Evolutionary conservation across 768 basidiomycete genomes (phyloP).

Genomic region (Lactarius quietus): DNA sequence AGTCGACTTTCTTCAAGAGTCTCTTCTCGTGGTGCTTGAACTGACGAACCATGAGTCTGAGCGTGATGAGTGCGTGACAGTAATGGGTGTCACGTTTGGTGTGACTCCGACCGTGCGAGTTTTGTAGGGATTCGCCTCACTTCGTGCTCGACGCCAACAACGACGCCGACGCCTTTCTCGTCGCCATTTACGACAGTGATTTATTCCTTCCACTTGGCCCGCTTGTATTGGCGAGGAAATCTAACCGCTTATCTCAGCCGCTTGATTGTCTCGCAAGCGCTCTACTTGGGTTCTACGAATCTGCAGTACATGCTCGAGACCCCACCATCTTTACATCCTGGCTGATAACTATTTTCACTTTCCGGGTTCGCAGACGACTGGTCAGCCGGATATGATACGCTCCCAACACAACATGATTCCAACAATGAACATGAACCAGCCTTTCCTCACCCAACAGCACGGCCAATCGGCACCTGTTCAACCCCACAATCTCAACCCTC

Average conservation of each 20-base stretch:
- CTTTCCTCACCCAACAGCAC: slow-evolving; percentile 39
- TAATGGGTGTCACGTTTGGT: slow-evolving; percentile 19
- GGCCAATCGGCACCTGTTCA: slow-evolving; percentile 38
- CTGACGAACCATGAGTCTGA: slow-evolving; percentile 75
- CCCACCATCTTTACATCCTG: slow-evolving; percentile 25
- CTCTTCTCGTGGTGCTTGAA: slow-evolving; percentile 96
- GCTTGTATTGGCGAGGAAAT: slow-evolving; percentile 21
- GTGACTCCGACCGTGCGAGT: slow-evolving; percentile 28
- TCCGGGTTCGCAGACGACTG: slow-evolving; percentile 44
- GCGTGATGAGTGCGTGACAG: slow-evolving; percentile 13
- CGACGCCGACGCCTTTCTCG: slow-evolving; percentile 22
- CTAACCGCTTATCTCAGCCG: slow-evolving; percentile 28
- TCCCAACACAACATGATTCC: slow-evolving; percentile 39
- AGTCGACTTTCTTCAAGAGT: slow-evolving; percentile 94
- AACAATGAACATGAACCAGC: slow-evolving; percentile 28
- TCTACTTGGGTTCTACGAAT: slow-evolving; percentile 21
- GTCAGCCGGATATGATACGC: slow-evolving; percentile 49
- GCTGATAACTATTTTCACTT: slow-evolving; percentile 16
- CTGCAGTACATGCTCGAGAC: slow-evolving; percentile 28
- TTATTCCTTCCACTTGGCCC: slow-evolving; percentile 17
- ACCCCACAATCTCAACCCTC: slow-evolving; percentile 40
- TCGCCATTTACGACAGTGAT: slow-evolving; percentile 15
- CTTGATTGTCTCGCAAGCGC: slow-evolving; percentile 24
- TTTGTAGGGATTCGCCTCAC: slow-evolving; percentile 27
- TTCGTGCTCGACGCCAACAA: slow-evolving; percentile 27